Evolutionary conservation across 2,329 filamentous ascomycete species (phyloP).

Genomic region (Orbilia ellipsospora): DNA sequence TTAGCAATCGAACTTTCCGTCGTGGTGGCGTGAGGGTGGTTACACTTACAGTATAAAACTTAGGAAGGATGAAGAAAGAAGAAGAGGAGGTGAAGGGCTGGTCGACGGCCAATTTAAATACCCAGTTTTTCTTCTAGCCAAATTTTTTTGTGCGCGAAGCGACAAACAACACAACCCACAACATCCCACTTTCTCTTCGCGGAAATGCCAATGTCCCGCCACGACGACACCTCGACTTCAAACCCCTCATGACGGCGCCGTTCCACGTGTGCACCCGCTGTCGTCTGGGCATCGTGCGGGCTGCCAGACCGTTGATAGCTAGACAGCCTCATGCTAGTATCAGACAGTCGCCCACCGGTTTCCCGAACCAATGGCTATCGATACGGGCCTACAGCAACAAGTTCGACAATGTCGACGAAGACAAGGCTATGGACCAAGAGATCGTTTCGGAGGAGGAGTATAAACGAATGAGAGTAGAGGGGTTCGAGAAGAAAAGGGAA

Average conservation of each 20-base stretch:
- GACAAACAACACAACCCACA: constrained; percentile 42
- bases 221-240: background rate
- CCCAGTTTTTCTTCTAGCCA: constrained; percentile 42
- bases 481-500: background rate
- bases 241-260: constrained; percentile 26
- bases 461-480: background rate
- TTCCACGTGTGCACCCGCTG: constrained; percentile 35
- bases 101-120: constrained; percentile 45
- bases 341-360: constrained; percentile 6
- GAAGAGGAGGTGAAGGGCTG: constrained; percentile 39
- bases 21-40: constrained; percentile 47
- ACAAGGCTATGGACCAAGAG: background rate
- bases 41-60: constrained; percentile 92
- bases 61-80: constrained; percentile 86
- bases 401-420: constrained; percentile 12
- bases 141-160: constrained; percentile 37
- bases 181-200: constrained; percentile 46
- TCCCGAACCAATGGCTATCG: constrained; percentile 24
- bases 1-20: constrained; percentile 6
- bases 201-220: constrained; percentile 3
- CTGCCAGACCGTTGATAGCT: background rate
- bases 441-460: background rate
- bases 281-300: constrained; percentile 25
- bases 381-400: constrained; percentile 29
- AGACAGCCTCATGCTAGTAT: constrained; percentile 5